Conservation (phyloP, 2,329 filamentous ascomycete genomes). For the Neofusicoccum cordaticola region DNA sequence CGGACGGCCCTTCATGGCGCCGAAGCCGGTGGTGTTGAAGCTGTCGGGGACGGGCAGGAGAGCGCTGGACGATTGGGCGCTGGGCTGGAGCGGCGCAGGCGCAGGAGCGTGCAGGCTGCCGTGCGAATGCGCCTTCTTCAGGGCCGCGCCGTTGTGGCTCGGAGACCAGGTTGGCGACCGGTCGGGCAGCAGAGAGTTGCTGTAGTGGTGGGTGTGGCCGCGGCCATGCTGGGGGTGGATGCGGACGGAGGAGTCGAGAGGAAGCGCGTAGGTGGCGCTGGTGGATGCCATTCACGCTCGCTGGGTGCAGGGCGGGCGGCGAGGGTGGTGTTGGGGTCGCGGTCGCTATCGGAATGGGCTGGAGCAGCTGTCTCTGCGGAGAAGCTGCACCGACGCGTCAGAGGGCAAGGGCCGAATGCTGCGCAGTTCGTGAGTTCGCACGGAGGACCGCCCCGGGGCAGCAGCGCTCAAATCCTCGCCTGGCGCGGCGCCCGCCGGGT, state of each 20-base stretch:
- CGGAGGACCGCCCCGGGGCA: background rate
- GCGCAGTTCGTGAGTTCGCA: slow-evolving; percentile 2
- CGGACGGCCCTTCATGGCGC: slow-evolving; percentile 25
- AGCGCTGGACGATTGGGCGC: background rate
- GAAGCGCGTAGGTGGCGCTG: slow-evolving; percentile 10
- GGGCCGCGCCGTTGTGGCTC: slow-evolving; percentile 21
- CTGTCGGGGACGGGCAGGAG: background rate
- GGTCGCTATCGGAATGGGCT: background rate
- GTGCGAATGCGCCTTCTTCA: slow-evolving; percentile 23
- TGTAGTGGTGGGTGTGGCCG: slow-evolving; percentile 40
- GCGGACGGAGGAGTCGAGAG: slow-evolving; percentile 13
- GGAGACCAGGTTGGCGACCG: slow-evolving; percentile 24
- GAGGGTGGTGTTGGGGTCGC: background rate
- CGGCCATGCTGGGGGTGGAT: slow-evolving; percentile 35
- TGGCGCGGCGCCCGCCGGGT: background rate
- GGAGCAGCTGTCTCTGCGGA: slow-evolving; percentile 13
- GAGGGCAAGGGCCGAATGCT: slow-evolving; percentile 4
- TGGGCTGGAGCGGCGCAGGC: background rate
- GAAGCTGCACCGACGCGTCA: slow-evolving; percentile 13
- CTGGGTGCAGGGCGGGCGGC: background rate
- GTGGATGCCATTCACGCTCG: slow-evolving; percentile 9
- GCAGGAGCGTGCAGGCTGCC: slow-evolving; percentile 23
- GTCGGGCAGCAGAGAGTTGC: slow-evolving; percentile 25
- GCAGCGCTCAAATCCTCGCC: background rate
- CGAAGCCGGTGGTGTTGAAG: background rate